Base-by-base conservation (phyloP, 805 yeast genomes). In the Kodamaea leandrae region DNA sequence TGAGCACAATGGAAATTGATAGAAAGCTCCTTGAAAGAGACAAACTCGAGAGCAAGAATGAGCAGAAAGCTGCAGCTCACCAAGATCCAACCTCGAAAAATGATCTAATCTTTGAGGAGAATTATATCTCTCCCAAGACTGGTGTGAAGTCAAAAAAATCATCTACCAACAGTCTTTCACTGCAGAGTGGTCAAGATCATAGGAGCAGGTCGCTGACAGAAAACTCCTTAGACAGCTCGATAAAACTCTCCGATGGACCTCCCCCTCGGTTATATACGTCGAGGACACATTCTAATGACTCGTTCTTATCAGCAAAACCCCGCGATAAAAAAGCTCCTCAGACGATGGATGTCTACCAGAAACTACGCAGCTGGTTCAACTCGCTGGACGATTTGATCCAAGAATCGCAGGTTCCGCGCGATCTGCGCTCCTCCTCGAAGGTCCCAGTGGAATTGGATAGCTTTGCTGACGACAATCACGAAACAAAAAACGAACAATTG, bases 391-490 rank as follows among this genome's bases (percentile, higher is more conserved):
- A 46, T 21, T 24, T 46, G 27, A 18, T 19, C 18, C 33, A 6
- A 21, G 13, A 30, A 9, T 15, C n/a, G 21, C 4, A 5, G 4
- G 6, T 4, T 17, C 20, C 17, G 33, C 4, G 8, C 10, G 18
- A 13, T 12, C 16, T 9, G 17, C 32, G 32, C 14, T 4, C 26
- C 10, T 4, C 25, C 13, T 40, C 45, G 3, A 53, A 45, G 37
- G 65, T 55, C 1, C 77, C 78, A 0, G 66, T 75, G 25, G 80
- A 75, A 47, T 58, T 75, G 53, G 73, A 70, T 17, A 55, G 52
- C 25, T 39, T 39, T 34, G 21, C 28, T 4, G 39, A 36, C 12
- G 50, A 61, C 1, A 21, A 21, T 7, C 25, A 21, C 25, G 45
- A 41, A 4, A 20, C 25, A 4, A 36, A 35, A n/a, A 44, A 26